Evolutionary conservation across 2,329 filamentous ascomycete species (phyloP).

Genomic region (Fusarium sp.): DNA sequence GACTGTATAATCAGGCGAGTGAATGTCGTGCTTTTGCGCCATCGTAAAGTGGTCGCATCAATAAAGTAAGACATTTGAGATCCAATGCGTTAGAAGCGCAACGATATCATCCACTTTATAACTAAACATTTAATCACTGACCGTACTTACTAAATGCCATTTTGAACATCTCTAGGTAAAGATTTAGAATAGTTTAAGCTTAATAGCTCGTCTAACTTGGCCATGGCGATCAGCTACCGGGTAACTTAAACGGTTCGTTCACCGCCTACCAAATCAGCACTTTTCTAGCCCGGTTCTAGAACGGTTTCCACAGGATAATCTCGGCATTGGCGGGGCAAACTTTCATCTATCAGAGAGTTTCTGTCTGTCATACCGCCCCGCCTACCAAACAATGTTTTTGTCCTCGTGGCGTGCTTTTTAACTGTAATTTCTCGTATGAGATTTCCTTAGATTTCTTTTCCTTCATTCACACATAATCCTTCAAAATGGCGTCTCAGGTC

Average conservation of each 20-base stretch:
- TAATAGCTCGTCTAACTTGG: slow-evolving; percentile 8
- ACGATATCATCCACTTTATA: rapidly evolving
- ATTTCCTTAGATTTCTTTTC: neutral
- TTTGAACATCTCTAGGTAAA: neutral
- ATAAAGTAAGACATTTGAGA: neutral
- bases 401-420: slow-evolving; percentile 45
- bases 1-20: neutral
- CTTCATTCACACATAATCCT: no score
- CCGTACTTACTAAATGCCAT: neutral
- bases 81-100: neutral
- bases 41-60: neutral
- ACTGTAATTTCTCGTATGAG: slow-evolving; percentile 29
- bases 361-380: slow-evolving; percentile 30
- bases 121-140: neutral
- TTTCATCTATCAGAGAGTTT: slow-evolving; percentile 4
- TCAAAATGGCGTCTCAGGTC: slow-evolving; percentile 44
- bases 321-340: slow-evolving; percentile 48
- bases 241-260: neutral
- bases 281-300: slow-evolving; percentile 28
- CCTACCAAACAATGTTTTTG: slow-evolving; percentile 33
- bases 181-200: slow-evolving; percentile 6
- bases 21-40: neutral
- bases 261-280: slow-evolving; percentile 19
- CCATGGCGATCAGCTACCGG: slow-evolving; percentile 8
- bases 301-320: slow-evolving; percentile 40